Evolutionary conservation across 2,329 filamentous ascomycete genomes (phyloP).

Genomic region (Beauveria sp.): DNA sequence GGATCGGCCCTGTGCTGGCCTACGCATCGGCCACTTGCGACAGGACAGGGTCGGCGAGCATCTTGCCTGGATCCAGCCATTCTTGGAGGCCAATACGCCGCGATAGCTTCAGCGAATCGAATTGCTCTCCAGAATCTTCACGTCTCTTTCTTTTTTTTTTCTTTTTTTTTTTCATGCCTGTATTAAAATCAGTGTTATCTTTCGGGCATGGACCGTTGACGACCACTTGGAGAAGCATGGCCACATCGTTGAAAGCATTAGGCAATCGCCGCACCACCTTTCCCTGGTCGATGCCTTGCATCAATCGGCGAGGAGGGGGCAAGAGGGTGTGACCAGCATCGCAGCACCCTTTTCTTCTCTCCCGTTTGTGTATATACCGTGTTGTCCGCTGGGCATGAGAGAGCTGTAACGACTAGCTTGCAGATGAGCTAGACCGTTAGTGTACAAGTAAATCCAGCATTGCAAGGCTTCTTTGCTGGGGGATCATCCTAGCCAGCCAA

Average conservation of each 20-base stretch:
- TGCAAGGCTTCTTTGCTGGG: too few relatives aligned
- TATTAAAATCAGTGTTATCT: not conserved
- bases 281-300: constrained; percentile 1
- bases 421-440: constrained; percentile 5
- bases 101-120: not conserved
- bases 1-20: not conserved
- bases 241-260: not conserved
- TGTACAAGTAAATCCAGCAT: not conserved
- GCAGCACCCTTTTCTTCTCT: not conserved
- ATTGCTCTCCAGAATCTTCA: not conserved
- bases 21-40: not conserved
- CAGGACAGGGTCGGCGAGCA: not conserved
- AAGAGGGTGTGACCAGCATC: not conserved
- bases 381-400: not conserved
- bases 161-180: not conserved
- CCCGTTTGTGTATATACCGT: not conserved
- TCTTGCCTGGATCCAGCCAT: not conserved
- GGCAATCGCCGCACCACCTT: not conserved
- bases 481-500: not conserved
- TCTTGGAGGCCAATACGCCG: too few relatives aligned
- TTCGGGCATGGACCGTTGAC: not conserved
- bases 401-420: not conserved
- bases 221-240: not conserved
- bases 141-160: not conserved
- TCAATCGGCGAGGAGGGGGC: not conserved